phyloP scores from a whole-genome alignment of 306 rosid species.

The Hippophae rhamnoides region DNA sequence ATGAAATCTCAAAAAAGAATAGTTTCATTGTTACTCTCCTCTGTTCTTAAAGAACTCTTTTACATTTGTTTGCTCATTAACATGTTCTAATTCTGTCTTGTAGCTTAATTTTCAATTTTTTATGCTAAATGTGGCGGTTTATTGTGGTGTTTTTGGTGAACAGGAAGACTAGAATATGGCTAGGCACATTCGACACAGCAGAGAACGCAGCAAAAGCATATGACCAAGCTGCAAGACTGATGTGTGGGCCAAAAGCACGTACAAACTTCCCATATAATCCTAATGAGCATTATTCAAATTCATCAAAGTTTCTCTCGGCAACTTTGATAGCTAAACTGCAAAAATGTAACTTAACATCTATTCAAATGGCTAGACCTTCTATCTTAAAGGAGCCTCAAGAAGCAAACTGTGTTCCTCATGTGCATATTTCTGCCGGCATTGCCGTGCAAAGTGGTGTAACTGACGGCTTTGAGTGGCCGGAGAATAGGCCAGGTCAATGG shows the following conservation, averaged over 20 bases:
- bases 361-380: constrained; percentile 45
- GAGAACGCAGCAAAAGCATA: constrained; percentile 71
- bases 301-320: constrained; percentile 55
- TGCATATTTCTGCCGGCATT: constrained; percentile 4
- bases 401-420: neutral
- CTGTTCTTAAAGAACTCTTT: no score
- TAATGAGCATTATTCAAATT: constrained; percentile 31
- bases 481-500: constrained; percentile 14
- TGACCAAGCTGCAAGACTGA: constrained; percentile 75
- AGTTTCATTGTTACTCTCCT: no score
- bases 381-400: constrained; percentile 24
- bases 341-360: constrained; percentile 71
- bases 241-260: constrained; percentile 68
- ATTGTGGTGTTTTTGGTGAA: neutral
- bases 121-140: no score
- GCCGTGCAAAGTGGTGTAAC: constrained; percentile 15
- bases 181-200: constrained; percentile 27
- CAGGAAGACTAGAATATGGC: constrained; percentile 76
- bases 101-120: no score
- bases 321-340: constrained; percentile 53
- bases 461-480: constrained; percentile 22
- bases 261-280: constrained; percentile 59
- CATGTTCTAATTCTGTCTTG: no score
- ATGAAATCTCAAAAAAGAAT: no score
- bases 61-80: no score